Conservation (phyloP, 345 rosid genomes). For the Rhodamnia rubescens region DNA sequence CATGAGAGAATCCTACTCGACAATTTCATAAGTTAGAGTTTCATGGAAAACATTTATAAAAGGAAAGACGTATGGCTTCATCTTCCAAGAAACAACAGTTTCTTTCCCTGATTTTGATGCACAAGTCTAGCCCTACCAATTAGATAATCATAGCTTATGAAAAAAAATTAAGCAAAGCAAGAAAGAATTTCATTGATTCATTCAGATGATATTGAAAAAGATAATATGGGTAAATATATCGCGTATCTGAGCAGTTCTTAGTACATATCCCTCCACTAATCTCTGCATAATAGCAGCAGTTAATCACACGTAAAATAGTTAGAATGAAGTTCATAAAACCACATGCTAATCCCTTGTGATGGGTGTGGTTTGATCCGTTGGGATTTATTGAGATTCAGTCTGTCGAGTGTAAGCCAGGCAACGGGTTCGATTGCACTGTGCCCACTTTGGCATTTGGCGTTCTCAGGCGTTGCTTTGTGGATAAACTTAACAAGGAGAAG, state of each 20-base stretch:
- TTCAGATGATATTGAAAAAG: not conserved
- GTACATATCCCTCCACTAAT: conserved; percentile 89
- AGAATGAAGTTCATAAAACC: not conserved
- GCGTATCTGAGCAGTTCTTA: conserved; percentile 89
- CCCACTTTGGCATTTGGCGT: too few species aligned
- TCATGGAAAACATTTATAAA: too few species aligned
- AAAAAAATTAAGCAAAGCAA: not conserved
- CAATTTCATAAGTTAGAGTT: not conserved
- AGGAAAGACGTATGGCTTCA: not conserved
- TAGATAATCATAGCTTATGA: not conserved
- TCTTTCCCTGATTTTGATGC: conserved; percentile 60
- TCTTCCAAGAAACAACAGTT: conserved; percentile 9
- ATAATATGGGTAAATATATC: conserved; percentile 85
- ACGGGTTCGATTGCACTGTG: too few species aligned
- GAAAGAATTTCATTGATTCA: not conserved
- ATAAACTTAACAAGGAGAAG: too few species aligned
- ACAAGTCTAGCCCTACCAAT: conserved; percentile 63
- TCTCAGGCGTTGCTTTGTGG: too few species aligned
- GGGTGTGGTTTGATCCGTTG: too few species aligned
- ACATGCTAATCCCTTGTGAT: too few species aligned
- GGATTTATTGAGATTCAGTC: too few species aligned
- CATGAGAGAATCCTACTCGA: not conserved
- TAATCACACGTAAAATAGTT: not conserved
- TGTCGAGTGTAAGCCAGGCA: too few species aligned
- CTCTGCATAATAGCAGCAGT: conserved; percentile 30